Base-by-base conservation (phyloP, 2,329 filamentous ascomycete species). In the Chrysosphaeria jannelii region DNA sequence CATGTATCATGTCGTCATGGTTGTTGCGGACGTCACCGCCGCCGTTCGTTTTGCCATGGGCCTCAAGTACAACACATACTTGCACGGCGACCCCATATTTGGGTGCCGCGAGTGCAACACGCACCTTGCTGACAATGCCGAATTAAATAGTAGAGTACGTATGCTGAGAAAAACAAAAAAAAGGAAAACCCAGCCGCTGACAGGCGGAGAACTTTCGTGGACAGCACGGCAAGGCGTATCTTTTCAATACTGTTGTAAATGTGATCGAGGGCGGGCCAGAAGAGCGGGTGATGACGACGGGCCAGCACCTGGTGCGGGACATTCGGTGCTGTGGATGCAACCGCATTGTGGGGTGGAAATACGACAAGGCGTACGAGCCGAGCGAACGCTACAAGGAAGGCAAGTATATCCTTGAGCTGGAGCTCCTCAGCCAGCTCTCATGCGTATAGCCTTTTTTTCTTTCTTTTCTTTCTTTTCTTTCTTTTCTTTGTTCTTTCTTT, bases 341-440 rank as follows among this genome's bases (percentile, higher is more conserved):
- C 40, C 71, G 79, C 43, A 71, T 69, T 14, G 85, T 97, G 25
- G 85, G 85, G 17, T 97, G 85, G 85, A 93, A 90, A 45, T 97
- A 97, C 43, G 85, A 97, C 46, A 90, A 88, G 50, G 85, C 85
- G 2, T 93, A 72, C 42, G 85, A 97, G 50, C 46, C 52, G 16
- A 67, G 57, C 32, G 81, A 97, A 57, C 90, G 90, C 48, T 97
- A 97, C 49, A 97, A 97, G 52, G 85, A 97, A 53, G 79, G 78
- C 26, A 97, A 93, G 49, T 93, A 72, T 42, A 97, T 97, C 29
- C 55, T 97, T 27, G 81, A 93, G 51, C 74, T 72, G 15, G 79
- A 90, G 49, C 47, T 91, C 31, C 53, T 93, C 19, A n/a, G n/a
- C n/a, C n/a, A n/a, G n/a, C n/a, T n/a, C n/a, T n/a, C n/a, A n/a